Conservation (phyloP, 2,329 filamentous ascomycete species). For the Hypoxylon sp. region DNA sequence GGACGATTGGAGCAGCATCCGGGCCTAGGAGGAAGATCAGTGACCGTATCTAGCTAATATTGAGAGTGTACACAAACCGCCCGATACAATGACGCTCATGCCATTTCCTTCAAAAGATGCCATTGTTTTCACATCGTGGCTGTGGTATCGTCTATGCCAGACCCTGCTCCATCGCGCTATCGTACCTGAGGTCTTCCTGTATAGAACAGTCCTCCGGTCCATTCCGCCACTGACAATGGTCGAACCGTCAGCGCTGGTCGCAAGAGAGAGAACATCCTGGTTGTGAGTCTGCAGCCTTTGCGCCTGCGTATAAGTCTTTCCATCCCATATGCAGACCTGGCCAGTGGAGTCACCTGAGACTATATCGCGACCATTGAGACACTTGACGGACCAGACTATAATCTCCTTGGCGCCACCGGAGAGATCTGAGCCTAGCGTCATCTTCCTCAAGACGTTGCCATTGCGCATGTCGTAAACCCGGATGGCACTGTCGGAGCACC, state of each 20-base stretch:
- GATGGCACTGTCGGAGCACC: slow-evolving; percentile 95
- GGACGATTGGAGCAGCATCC: slow-evolving; percentile 85
- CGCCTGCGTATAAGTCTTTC: slow-evolving; percentile 88
- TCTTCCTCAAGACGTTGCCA: slow-evolving; percentile 81
- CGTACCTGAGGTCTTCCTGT: slow-evolving; percentile 75
- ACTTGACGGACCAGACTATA: slow-evolving; percentile 94
- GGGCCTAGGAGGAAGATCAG: slow-evolving; percentile 72
- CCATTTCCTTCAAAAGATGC: slow-evolving; percentile 87
- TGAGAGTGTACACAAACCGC: slow-evolving; percentile 71
- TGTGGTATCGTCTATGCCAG: slow-evolving; percentile 88
- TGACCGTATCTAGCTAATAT: slow-evolving; percentile 21
- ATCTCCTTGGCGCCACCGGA: slow-evolving; percentile 85
- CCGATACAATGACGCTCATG: slow-evolving; percentile 90
- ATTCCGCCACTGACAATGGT: slow-evolving; percentile 92
- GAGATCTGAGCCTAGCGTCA: slow-evolving; percentile 87
- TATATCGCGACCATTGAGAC: slow-evolving; percentile 87
- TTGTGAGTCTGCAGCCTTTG: slow-evolving; percentile 90
- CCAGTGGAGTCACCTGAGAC: slow-evolving; percentile 96
- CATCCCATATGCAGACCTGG: slow-evolving; percentile 93
- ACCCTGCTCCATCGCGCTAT: slow-evolving; percentile 84
- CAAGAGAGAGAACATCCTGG: slow-evolving; percentile 91
- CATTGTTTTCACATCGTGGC: slow-evolving; percentile 96
- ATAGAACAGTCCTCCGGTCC: slow-evolving; percentile 88
- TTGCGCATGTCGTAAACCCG: slow-evolving; percentile 89
- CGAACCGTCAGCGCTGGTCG: slow-evolving; percentile 83